phyloP scores from a whole-genome alignment of 805 yeast genomes.

The Starmerella bombicola region DNA sequence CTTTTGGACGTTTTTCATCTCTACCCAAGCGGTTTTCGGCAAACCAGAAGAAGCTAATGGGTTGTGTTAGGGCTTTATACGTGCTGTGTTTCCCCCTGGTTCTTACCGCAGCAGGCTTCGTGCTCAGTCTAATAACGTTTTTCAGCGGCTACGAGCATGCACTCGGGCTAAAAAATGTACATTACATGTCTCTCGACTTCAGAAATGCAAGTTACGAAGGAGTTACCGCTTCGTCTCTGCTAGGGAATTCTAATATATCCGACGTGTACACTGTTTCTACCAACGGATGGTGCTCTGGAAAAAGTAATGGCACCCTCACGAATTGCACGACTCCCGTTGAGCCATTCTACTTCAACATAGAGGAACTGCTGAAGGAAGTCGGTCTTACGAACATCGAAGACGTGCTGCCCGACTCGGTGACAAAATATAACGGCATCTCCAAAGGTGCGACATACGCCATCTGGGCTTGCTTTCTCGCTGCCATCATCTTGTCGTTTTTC shows the following conservation, averaged over 20 bases:
- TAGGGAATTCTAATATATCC: constrained; percentile 30
- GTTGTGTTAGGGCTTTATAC: constrained; percentile 24
- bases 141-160: constrained; percentile 39
- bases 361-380: constrained; percentile 26
- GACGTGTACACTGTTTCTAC: constrained; percentile 44
- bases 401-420: constrained; percentile 41
- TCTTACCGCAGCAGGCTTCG: constrained; percentile 33
- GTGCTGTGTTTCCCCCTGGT: constrained; percentile 28
- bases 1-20: neutral
- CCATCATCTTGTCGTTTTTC: constrained; percentile 35
- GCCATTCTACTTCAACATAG: constrained; percentile 47
- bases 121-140: constrained; percentile 39
- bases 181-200: constrained; percentile 39
- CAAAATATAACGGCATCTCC: constrained; percentile 36
- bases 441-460: constrained; percentile 43
- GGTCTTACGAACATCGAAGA: constrained; percentile 22
- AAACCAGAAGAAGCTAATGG: constrained; percentile 3
- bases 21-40: neutral
- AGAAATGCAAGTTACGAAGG: constrained; percentile 25
- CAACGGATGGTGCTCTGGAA: constrained; percentile 53
- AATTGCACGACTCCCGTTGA: constrained; percentile 43
- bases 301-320: constrained; percentile 20
- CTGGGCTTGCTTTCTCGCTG: constrained; percentile 42
- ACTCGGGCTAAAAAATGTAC: constrained; percentile 35
- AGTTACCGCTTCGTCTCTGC: neutral